A percentile compares a stretch with the other conserved stretches of the same genome.
phyloP scores from a whole-genome alignment of 2,329 filamentous ascomycete genomes.

The Fusarium equiseti region DNA sequence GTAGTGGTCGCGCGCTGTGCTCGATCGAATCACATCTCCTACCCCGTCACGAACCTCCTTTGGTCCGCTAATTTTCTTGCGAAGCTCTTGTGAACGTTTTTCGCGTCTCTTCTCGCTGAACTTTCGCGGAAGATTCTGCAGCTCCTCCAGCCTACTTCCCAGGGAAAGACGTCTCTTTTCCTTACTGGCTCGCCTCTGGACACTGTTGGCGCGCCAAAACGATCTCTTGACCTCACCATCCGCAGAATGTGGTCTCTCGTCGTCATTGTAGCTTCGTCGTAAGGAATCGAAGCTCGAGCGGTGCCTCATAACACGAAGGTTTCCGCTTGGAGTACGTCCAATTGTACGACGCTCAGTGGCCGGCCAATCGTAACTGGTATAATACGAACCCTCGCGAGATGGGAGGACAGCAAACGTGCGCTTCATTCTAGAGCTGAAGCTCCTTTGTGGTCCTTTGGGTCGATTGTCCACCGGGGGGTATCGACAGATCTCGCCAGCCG shows the following conservation, averaged over 20 bases:
- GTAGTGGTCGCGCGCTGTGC: constrained; percentile 41
- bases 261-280: constrained; percentile 38
- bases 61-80: constrained; percentile 71
- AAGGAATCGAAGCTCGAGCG: constrained; percentile 62
- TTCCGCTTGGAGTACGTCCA: constrained; percentile 69
- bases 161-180: constrained; percentile 54
- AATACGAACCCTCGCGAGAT: constrained; percentile 54
- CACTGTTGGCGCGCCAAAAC: constrained; percentile 52
- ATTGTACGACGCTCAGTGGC: constrained; percentile 68
- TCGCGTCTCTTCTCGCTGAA: constrained; percentile 70
- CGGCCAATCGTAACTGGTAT: constrained; percentile 50
- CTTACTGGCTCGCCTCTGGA: constrained; percentile 43
- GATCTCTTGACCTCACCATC: constrained; percentile 40
- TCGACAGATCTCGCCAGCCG: constrained; percentile 57
- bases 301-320: constrained; percentile 68
- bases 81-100: constrained; percentile 68
- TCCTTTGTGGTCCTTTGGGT: constrained; percentile 59
- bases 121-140: constrained; percentile 65
- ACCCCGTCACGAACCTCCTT: constrained; percentile 69
- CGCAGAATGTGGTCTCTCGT: constrained; percentile 54
- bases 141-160: constrained; percentile 63
- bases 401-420: constrained; percentile 72
- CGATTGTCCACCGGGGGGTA: constrained; percentile 65
- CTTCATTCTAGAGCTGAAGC: constrained; percentile 66
- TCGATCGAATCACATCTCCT: constrained; percentile 66